Evolutionary conservation across 352 stramenopile genomes (phyloP), one percentile per base, ranked within the genome.

Genomic region (Pythium periplocum): DNA sequence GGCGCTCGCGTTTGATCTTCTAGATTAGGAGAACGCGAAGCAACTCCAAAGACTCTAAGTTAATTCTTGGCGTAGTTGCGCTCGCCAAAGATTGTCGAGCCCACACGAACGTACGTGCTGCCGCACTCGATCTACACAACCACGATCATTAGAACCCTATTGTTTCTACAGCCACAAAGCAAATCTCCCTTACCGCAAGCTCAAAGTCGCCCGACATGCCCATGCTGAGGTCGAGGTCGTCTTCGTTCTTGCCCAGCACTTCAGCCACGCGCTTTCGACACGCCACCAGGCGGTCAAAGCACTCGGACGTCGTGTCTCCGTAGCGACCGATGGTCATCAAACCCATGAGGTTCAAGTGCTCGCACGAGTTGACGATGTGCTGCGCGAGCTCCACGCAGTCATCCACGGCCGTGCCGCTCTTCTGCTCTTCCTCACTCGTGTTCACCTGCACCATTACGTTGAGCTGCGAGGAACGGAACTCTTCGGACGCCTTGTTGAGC

Each of bases 121-220:
- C 96, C 97, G 55, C 86, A 90, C 36, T 82, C 75, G 70, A 99
- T 99, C 82, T 92, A 56, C 6, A 52, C 17, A 26, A 26, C 17
- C 17, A 26, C 17, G 17, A 26, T 26, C 17, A 26, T 26, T 26
- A 26, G 17, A 26, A 26, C 17, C 17, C 17, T 26, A 26, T 26
- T 26, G 17, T 26, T 26, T 26, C 17, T 26, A 26, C 17, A 26
- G 17, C 17, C 17, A 26, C 17, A 26, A 53, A 26, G 51, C 44
- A 53, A 41, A 38, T 37, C 7, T 4, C 10, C 60, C 72, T 39
- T 48, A 90, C 82, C 45, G 97, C 97, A 30, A 96, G 79, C 66
- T 98, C 93, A 70, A 94, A 99, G 68, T 99, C 97, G 17, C 79
- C 83, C n/a, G 90, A 98, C 97, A 99, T 99, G 61, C 97, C 97